phyloP scores from a whole-genome alignment of 2,329 filamentous ascomycete genomes.

The Neophaeococcomyces aloes region DNA sequence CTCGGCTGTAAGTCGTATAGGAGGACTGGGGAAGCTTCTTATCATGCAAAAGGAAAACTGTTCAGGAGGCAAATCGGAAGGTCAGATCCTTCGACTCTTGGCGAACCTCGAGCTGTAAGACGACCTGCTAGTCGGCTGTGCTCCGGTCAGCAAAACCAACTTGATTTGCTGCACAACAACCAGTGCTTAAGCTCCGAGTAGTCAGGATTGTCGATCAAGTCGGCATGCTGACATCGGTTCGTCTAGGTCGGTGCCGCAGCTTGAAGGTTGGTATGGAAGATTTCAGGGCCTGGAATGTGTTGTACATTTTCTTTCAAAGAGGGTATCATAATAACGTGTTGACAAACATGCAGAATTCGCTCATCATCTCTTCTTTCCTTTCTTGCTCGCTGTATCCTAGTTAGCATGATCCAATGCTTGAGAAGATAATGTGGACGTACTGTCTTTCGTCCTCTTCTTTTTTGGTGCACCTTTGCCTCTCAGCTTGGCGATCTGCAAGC shows the following conservation, averaged over 20 bases:
- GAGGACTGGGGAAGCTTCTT: constrained; percentile 36
- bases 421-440: constrained; percentile 23
- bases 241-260: too few relatives aligned
- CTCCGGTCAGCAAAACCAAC: too few relatives aligned
- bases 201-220: too few relatives aligned
- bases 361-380: constrained; percentile 13
- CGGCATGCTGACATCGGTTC: too few relatives aligned
- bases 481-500: constrained; percentile 53
- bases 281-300: not conserved
- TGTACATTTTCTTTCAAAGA: constrained; percentile 3
- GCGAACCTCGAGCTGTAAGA: too few relatives aligned
- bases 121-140: too few relatives aligned
- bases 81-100: too few relatives aligned
- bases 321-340: constrained; percentile 6
- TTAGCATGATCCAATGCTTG: constrained; percentile 3
- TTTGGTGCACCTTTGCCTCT: constrained; percentile 82
- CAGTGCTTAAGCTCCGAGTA: too few relatives aligned
- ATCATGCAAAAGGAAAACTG: too few relatives aligned
- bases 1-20: constrained; percentile 45
- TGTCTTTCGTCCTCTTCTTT: constrained; percentile 61
- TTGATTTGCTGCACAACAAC: too few relatives aligned
- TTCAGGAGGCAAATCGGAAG: too few relatives aligned
- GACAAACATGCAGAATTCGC: not conserved
- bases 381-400: constrained; percentile 13
- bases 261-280: not conserved